Percentiles rank a stretch among this genome's conserved stretches.
phyloP scores from a whole-genome alignment of 495 filamentous ascomycete species.

The Aspergillus diversus region DNA sequence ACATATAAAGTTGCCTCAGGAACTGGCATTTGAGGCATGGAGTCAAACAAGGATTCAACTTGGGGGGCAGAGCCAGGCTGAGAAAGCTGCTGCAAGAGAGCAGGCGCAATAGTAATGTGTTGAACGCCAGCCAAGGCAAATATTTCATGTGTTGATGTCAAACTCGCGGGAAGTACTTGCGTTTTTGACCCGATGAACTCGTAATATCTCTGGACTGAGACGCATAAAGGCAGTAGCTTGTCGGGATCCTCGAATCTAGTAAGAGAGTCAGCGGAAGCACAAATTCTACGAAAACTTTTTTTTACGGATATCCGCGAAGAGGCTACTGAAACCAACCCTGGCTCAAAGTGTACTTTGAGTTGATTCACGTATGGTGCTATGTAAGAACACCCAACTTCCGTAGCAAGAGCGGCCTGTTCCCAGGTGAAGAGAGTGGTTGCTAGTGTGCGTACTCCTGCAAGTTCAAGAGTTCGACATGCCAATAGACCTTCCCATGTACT shows the following conservation, averaged over 20 bases:
- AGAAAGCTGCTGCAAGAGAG: slow-evolving; percentile 51
- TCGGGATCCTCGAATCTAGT: slow-evolving; percentile 41
- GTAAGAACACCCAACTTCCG: slow-evolving; percentile 59
- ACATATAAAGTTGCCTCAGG: slow-evolving; percentile 29
- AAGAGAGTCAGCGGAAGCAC: too few species aligned
- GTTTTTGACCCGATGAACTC: slow-evolving; percentile 44
- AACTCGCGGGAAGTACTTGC: slow-evolving; percentile 58
- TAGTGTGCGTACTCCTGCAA: slow-evolving; percentile 55
- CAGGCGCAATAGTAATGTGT: slow-evolving; percentile 60
- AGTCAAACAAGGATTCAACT: slow-evolving; percentile 42
- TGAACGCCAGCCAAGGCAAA: slow-evolving; percentile 59
- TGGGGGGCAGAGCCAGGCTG: slow-evolving; percentile 34
- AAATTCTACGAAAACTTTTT: background rate
- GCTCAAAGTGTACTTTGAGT: slow-evolving; percentile 62
- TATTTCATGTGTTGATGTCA: slow-evolving; percentile 60
- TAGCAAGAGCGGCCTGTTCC: slow-evolving; percentile 59
- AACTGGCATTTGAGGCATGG: slow-evolving; percentile 13
- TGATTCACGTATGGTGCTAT: slow-evolving; percentile 69
- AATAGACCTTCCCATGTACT: slow-evolving; percentile 66
- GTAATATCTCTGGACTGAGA: slow-evolving; percentile 58
- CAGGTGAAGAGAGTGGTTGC: slow-evolving; percentile 66
- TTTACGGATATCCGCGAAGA: background rate
- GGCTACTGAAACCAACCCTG: slow-evolving; percentile 40
- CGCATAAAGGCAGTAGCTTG: slow-evolving; percentile 51
- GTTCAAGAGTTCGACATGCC: slow-evolving; percentile 61